Evolutionary conservation across 139 green algal species (phyloP).

Genomic region (Tetradesmus obliquus): DNA sequence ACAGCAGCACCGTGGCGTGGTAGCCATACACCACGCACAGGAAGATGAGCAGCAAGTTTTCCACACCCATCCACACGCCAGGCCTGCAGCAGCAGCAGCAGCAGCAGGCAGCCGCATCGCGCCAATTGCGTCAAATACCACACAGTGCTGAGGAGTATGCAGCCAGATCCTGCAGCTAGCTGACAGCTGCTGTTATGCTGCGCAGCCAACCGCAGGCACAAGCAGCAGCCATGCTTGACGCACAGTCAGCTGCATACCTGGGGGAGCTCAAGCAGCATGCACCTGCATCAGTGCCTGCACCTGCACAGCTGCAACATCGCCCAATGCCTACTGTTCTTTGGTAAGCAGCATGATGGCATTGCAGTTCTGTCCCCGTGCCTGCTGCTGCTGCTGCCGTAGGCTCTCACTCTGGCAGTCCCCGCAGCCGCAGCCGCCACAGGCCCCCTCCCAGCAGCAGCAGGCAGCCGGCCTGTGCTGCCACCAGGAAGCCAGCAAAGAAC

Average conservation of each 20-base stretch:
- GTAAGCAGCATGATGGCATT: neutral
- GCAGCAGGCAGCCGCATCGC: neutral
- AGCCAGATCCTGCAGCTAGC: neutral
- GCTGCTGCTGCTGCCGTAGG: neutral
- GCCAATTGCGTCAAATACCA: neutral
- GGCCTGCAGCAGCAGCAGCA: constrained; percentile 27
- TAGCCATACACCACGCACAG: constrained; percentile 61
- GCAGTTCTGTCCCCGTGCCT: neutral
- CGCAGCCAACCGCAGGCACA: too few relatives aligned
- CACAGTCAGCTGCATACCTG: too few relatives aligned
- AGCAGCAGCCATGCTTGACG: too few relatives aligned
- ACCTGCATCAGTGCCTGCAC: neutral
- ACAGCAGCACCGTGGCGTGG: constrained; percentile 64
- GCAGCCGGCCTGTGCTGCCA: constrained; percentile 48
- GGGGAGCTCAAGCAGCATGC: too few relatives aligned
- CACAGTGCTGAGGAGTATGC: neutral
- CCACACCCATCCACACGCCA: constrained; percentile 42
- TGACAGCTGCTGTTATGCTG: too few relatives aligned
- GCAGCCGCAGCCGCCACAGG: constrained; percentile 46
- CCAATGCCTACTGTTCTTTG: too few relatives aligned
- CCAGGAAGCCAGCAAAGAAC: constrained; percentile 79
- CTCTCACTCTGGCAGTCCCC: neutral
- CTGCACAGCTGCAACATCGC: too few relatives aligned
- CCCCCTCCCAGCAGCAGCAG: constrained; percentile 34
- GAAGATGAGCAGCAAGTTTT: constrained; percentile 64